phyloP scores from a whole-genome alignment of 73 alveolate species.

The Paramecium primaurelia region DNA sequence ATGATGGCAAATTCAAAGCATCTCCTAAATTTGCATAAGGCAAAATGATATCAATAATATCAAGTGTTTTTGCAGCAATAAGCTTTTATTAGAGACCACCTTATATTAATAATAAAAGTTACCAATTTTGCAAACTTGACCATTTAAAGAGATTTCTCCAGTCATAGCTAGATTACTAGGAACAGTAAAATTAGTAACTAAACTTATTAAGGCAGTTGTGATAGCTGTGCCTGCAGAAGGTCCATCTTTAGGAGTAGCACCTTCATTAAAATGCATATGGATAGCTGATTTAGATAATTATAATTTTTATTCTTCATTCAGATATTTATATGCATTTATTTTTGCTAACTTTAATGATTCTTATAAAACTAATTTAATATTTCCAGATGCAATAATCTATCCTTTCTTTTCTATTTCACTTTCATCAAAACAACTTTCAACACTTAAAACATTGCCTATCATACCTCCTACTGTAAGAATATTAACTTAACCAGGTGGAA shows the following conservation, averaged over 20 bases:
- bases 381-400: constrained; percentile 74
- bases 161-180: constrained; percentile 75
- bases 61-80: constrained; percentile 57
- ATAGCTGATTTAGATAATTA: constrained; percentile 40
- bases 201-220: constrained; percentile 71
- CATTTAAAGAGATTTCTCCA: constrained; percentile 81
- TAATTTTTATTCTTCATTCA: constrained; percentile 55
- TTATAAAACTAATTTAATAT: constrained; percentile 74
- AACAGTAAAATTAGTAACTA: constrained; percentile 66
- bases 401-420: constrained; percentile 57
- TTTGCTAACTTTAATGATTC: constrained; percentile 78
- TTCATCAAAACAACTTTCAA: constrained; percentile 56
- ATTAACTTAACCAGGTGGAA: constrained; percentile 53
- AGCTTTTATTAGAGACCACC: constrained; percentile 52
- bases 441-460: constrained; percentile 45
- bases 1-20: constrained; percentile 34
- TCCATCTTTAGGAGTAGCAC: constrained; percentile 88
- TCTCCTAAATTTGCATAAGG: constrained; percentile 56
- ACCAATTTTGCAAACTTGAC: constrained; percentile 81
- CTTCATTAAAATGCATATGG: constrained; percentile 80
- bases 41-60: constrained; percentile 18
- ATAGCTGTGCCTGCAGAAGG: constrained; percentile 86
- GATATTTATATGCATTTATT: constrained; percentile 71
- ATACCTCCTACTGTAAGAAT: constrained; percentile 56
- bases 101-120: not conserved